Conservation (phyloP, 306 rosid genomes). For the Lathyrus sativus region DNA sequence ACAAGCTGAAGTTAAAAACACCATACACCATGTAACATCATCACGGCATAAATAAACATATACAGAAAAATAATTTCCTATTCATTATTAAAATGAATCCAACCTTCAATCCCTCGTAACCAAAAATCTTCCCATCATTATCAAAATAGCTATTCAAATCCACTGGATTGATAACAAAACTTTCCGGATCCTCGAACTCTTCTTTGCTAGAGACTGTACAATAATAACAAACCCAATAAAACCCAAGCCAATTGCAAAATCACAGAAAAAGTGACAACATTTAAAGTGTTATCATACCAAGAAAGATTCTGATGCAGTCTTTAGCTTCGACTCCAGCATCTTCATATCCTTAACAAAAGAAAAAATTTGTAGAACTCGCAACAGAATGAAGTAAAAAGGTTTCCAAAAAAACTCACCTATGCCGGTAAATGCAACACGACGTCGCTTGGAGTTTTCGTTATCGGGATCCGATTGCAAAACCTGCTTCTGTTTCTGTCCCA, state of each 20-base stretch:
- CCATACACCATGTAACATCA: neutral
- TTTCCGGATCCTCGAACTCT: slow-evolving; percentile 57
- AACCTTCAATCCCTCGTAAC: slow-evolving; percentile 89
- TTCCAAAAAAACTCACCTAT: slow-evolving; percentile 8
- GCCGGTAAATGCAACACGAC: slow-evolving; percentile 72
- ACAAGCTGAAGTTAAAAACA: slow-evolving; percentile 19
- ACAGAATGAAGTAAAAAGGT: neutral
- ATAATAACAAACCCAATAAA: slow-evolving; percentile 15
- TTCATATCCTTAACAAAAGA: neutral
- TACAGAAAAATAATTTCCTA: neutral
- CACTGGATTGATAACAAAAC: slow-evolving; percentile 56
- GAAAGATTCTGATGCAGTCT: slow-evolving; percentile 74
- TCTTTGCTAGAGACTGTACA: slow-evolving; percentile 71
- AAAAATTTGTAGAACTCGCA: neutral
- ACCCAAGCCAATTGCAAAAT: neutral
- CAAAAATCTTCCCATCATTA: slow-evolving; percentile 83
- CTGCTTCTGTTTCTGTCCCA: slow-evolving; percentile 82
- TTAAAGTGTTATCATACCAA: slow-evolving; percentile 53
- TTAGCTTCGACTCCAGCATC: slow-evolving; percentile 83
- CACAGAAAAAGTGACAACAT: neutral
- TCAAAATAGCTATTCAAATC: slow-evolving; percentile 73
- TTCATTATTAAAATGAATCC: neutral
- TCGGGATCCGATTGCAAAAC: slow-evolving; percentile 36
- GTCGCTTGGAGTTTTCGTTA: slow-evolving; percentile 61
- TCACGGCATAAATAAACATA: neutral